Base-by-base conservation (phyloP, 768 basidiomycete genomes). In the Amanita brunnescens region DNA sequence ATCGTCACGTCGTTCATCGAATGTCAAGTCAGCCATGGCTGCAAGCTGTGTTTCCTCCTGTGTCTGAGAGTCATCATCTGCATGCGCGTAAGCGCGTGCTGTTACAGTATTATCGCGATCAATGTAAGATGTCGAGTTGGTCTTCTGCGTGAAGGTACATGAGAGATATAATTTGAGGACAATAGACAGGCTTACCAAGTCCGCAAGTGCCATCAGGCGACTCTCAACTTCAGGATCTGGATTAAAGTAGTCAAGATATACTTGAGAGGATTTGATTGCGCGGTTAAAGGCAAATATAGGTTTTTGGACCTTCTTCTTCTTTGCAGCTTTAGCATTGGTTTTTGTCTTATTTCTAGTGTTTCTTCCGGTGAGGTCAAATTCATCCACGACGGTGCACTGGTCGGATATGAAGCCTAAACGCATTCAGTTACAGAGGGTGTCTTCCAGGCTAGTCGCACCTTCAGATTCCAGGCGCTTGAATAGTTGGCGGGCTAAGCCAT, bases 391-490 rank as follows among this genome's bases (percentile, higher is more conserved):
- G 7, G 65, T 71, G 3, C 64, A 66, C 56, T 79, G 72, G 24
- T 76, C 74, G 2, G 71, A 67, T 29, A 89, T 77, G 58, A 87
- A 86, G 16, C 77, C 86, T 88, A 24, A 38, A 9, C 38, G 4
- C n/a, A 21, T 35, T 37, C 33, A 29, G n/a, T 33, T 41, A 30
- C 12, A 30, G 49, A 54, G 6, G 14, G 3, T 29, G 6, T n/a
- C 9, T 18, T 10, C 34, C 18, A 4, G 2, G 12, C 16, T 37
- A 14, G 14, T 29, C 56, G 12, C 30, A 85, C 88, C 85, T 73
- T 90, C 83, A 32, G 71, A 70, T 64, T 89, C 84, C 13, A 91
- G 73, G 41, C 83, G 69, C 59, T 78, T 81, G 59, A 88, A 75
- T 30, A 88, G 64, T 56, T 85, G 83, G 2, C 76, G 73, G 29